Percentiles rank a stretch among this genome's conserved stretches.
phyloP scores from a whole-genome alignment of 2,329 filamentous ascomycete genomes.

The Penicillium sp. region DNA sequence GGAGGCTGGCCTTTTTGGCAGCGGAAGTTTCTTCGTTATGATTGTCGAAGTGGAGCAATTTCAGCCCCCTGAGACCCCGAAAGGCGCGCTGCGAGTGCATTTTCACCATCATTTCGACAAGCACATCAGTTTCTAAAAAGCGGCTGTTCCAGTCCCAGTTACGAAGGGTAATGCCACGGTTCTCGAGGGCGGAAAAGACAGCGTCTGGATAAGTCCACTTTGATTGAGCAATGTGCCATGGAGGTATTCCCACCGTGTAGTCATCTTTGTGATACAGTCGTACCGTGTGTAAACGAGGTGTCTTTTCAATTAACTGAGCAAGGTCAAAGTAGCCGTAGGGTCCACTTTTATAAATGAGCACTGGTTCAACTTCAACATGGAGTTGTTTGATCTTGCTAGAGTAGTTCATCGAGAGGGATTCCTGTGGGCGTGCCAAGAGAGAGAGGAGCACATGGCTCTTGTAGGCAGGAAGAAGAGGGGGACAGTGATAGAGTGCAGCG shows the following conservation, averaged over 20 bases:
- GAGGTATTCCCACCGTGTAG: slow-evolving; percentile 33
- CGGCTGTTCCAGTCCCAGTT: slow-evolving; percentile 58
- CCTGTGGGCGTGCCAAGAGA: slow-evolving; percentile 56
- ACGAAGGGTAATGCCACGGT: slow-evolving; percentile 46
- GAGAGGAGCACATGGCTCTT: slow-evolving; percentile 50
- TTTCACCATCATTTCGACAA: slow-evolving; percentile 50
- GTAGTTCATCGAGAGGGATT: slow-evolving; percentile 60
- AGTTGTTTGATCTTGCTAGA: slow-evolving; percentile 68
- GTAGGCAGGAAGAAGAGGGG: slow-evolving; percentile 58
- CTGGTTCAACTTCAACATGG: slow-evolving; percentile 64
- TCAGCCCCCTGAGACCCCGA: slow-evolving; percentile 32
- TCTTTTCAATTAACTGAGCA: slow-evolving; percentile 57
- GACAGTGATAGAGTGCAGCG: slow-evolving; percentile 67
- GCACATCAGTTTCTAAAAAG: slow-evolving; percentile 38
- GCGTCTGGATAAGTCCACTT: slow-evolving; percentile 68
- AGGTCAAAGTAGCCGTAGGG: slow-evolving; percentile 57
- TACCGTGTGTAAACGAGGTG: slow-evolving; percentile 67
- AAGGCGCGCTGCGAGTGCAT: slow-evolving; percentile 59
- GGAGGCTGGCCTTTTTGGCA: slow-evolving; percentile 32
- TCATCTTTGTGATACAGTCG: slow-evolving; percentile 71
- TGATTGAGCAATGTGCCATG: slow-evolving; percentile 26
- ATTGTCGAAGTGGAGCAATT: slow-evolving; percentile 37
- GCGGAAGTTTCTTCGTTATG: slow-evolving; percentile 45
- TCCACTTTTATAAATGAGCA: slow-evolving; percentile 54
- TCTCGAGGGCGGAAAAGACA: slow-evolving; percentile 63